A percentile compares a stretch with the other conserved stretches of the same genome.
Conservation (phyloP, 345 rosid genomes). For the Aegle marmelos region DNA sequence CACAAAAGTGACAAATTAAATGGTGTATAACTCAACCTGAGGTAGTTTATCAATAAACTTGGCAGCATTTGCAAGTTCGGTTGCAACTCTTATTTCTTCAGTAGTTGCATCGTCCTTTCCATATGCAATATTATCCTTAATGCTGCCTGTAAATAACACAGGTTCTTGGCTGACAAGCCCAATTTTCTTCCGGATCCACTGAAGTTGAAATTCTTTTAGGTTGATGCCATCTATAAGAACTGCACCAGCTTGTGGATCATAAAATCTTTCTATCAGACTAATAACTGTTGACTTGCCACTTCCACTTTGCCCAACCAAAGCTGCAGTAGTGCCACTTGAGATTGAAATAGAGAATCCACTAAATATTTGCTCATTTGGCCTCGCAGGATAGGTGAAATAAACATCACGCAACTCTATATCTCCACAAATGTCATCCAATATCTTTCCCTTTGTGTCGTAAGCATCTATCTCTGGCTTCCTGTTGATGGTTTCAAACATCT, state of each 20-base stretch:
- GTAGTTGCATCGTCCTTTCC: slow-evolving; percentile 77
- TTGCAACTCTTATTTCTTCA: slow-evolving; percentile 62
- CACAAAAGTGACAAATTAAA: background rate
- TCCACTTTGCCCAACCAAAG: slow-evolving; percentile 87
- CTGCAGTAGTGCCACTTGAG: slow-evolving; percentile 61
- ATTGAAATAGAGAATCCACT: slow-evolving; percentile 65
- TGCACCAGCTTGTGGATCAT: slow-evolving; percentile 69
- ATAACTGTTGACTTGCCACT: slow-evolving; percentile 87
- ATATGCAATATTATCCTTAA: slow-evolving; percentile 67
- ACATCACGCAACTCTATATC: slow-evolving; percentile 67
- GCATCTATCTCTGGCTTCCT: slow-evolving; percentile 72
- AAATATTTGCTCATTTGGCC: slow-evolving; percentile 69
- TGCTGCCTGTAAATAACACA: slow-evolving; percentile 61
- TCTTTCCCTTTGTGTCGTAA: slow-evolving; percentile 48
- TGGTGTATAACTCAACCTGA: slow-evolving; percentile 28
- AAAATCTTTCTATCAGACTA: slow-evolving; percentile 76
- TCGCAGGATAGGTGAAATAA: slow-evolving; percentile 69
- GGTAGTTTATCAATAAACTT: slow-evolving; percentile 77
- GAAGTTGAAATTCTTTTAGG: slow-evolving; percentile 65
- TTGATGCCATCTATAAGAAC: slow-evolving; percentile 66
- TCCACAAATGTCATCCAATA: slow-evolving; percentile 58
- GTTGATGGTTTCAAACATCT: slow-evolving; percentile 74
- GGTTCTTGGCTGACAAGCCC: slow-evolving; percentile 92
- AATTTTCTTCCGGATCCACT: slow-evolving; percentile 70
- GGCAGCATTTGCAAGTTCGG: slow-evolving; percentile 74